These are phyloP conservation scores for Corniculantispora saksenae DNA, from an alignment of 2,329 filamentous ascomycete species.

Conservation along the genomic window DNA sequence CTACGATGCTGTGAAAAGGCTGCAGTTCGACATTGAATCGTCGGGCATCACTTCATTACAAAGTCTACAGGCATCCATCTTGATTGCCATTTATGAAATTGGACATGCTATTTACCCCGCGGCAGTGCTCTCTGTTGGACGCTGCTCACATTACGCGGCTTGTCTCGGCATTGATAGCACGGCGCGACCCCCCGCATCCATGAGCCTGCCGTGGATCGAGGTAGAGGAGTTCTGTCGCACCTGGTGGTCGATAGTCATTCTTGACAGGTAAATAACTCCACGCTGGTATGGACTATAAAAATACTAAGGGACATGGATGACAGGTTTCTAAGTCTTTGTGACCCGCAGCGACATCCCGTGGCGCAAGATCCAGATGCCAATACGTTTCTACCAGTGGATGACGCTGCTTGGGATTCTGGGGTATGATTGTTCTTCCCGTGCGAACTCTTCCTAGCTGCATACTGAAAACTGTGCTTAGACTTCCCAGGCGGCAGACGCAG, in stretches of 20 bases:
- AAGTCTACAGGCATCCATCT: constrained; percentile 18
- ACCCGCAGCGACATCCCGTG: constrained; percentile 8
- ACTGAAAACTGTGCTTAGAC: neutral
- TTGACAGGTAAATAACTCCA: constrained; percentile 14
- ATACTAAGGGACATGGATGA: neutral
- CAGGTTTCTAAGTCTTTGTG: constrained; percentile 12
- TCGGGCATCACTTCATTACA: constrained; percentile 15
- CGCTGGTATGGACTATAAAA: neutral
- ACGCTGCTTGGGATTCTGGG: constrained; percentile 15
- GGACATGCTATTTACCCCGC: constrained; percentile 19
- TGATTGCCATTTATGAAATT: constrained; percentile 17
- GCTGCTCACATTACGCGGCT: constrained; percentile 16
- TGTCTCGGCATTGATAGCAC: constrained; percentile 18
- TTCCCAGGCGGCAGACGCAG: neutral
- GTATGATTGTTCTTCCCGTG: constrained; percentile 1
- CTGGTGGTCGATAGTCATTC: constrained; percentile 21
- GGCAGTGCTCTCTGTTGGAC: constrained; percentile 11
- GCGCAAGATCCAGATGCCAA: constrained; percentile 15
- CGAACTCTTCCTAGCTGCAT: too few relatives aligned
- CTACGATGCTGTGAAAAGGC: constrained; percentile 17
- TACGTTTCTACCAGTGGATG: constrained; percentile 13
- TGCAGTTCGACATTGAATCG: constrained; percentile 15
- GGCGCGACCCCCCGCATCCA: neutral
- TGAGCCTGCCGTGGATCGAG: constrained; percentile 9
- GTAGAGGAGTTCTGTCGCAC: constrained; percentile 20